Base-by-base conservation (phyloP, 768 basidiomycete species). In the Mycena metata region DNA sequence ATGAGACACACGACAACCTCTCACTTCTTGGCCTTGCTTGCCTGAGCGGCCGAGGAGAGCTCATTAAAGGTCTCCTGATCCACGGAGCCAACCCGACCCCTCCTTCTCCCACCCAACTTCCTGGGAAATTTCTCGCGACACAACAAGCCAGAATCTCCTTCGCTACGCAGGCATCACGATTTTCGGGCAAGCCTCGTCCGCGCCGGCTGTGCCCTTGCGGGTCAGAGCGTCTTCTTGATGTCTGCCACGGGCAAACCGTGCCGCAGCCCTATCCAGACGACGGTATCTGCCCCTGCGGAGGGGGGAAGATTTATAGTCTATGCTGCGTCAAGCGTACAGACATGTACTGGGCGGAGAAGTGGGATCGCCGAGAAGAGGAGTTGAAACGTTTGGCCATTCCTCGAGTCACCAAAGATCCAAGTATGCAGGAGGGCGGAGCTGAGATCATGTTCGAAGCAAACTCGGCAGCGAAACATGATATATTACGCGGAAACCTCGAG, bases 311-410 rank as follows among this genome's bases (percentile, higher is more conserved):
- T 1, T 33, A 51, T 24, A 8, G 15, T 3, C n/a, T 21, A 43
- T 61, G 60, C 19, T 61, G 60, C 39, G 23, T 42, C 49, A 61
- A 51, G 17, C 24, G 36, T 9, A 12, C 19, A 7, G 23, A 43
- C 8, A 51, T 61, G 60, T 39, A 39, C n/a, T 61, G 60, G 60
- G 60, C 19, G 19, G 60, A 61, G 35, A 50, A 12, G 13, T 61
- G 60, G 60, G 41, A 61, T 26, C 10, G 49, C 1, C 24, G 19
- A 8, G 10, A 2, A 3, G 49, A 0, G 49, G n/a, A 9, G 13
- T 24, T 61, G 15, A n/a, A 30, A 17, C 60, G 24, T 49, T 19
- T 21, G 6, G 10, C 26, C 21, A 36, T 60, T 45, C 30, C 58
- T 21, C n/a, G n/a, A 41, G 30, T 30, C n/a, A n/a, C n/a, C n/a